phyloP scores from a whole-genome alignment of 1,139 yeast species.

The Candida sanyaensis region DNA sequence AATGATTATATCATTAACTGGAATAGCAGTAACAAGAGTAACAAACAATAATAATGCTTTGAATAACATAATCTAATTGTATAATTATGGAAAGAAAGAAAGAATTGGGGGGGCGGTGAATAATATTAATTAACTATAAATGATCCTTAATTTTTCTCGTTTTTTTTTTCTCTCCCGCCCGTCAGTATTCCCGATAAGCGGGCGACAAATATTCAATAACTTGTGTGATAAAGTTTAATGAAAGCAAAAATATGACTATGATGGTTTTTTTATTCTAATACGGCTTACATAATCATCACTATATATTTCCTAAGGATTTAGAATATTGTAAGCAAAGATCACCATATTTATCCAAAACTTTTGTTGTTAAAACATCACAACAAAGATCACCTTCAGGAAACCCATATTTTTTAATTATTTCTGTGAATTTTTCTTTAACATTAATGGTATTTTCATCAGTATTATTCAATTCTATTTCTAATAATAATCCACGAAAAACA shows the following conservation, averaged over 20 bases:
- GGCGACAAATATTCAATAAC: not conserved
- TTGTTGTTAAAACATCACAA: conserved; percentile 31
- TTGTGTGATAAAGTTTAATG: no score
- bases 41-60: not conserved
- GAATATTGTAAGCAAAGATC: conserved; percentile 51
- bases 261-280: not conserved
- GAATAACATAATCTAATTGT: not conserved
- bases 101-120: no score
- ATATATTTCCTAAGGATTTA: conserved; percentile 23
- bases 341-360: conserved; percentile 34
- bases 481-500: conserved; percentile 65
- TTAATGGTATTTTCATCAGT: conserved; percentile 17
- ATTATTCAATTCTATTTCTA: conserved; percentile 50
- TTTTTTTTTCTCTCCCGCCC: no score
- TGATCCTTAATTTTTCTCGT: not conserved
- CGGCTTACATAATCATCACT: conserved; percentile 19
- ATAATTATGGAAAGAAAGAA: no score
- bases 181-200: not conserved
- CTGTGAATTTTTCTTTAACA: conserved; percentile 24
- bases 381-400: conserved; percentile 46
- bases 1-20: conserved; percentile 5
- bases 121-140: no score
- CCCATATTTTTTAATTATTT: conserved; percentile 35
- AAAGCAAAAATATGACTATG: not conserved
- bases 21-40: conserved; percentile 1